These are phyloP conservation scores for Fusarium verticillioides DNA, from an alignment of 2,329 filamentous ascomycete species.

Conservation along the genomic window DNA sequence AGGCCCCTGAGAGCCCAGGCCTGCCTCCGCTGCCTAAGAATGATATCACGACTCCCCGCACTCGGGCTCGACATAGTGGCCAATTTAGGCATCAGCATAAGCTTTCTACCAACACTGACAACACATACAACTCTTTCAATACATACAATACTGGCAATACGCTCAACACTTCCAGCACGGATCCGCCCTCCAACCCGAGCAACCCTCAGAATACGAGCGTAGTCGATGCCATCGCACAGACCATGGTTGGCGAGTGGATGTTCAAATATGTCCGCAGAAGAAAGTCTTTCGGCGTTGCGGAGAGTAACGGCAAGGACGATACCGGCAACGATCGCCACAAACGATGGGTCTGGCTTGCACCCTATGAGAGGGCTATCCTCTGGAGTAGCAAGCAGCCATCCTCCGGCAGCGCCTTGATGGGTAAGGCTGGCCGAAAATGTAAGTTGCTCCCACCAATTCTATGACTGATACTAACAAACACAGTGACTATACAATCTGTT, in stretches of 20 bases:
- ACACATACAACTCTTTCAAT: constrained; percentile 62
- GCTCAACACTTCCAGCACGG: constrained; percentile 58
- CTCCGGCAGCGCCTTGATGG: constrained; percentile 86
- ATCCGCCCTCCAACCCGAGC: constrained; percentile 58
- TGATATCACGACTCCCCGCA: constrained; percentile 72
- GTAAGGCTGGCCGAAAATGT: constrained; percentile 95
- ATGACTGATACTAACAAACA: constrained; percentile 45
- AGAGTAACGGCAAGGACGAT: constrained; percentile 74
- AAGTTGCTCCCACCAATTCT: constrained; percentile 57
- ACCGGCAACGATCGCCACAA: constrained; percentile 86
- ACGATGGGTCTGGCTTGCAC: constrained; percentile 98
- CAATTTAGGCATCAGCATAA: constrained; percentile 65
- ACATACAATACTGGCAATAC: constrained; percentile 68
- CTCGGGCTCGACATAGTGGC: constrained; percentile 53
- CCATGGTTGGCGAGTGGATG: constrained; percentile 99
- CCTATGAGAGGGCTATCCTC: constrained; percentile 94
- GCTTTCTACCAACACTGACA: constrained; percentile 68
- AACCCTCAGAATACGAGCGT: constrained; percentile 78
- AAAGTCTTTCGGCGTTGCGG: constrained; percentile 87
- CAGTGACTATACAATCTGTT: constrained; percentile 95
- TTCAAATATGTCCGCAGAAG: constrained; percentile 88
- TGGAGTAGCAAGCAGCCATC: constrained; percentile 99
- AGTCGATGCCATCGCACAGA: constrained; percentile 96
- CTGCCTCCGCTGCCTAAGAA: constrained; percentile 80
- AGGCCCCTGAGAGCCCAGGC: constrained; percentile 74